A percentile compares a stretch with the other conserved stretches of the same genome.
These are phyloP conservation scores for Wickerhamomyces sp. DNA, from an alignment of 1,139 yeast species.

Conservation along the genomic window DNA sequence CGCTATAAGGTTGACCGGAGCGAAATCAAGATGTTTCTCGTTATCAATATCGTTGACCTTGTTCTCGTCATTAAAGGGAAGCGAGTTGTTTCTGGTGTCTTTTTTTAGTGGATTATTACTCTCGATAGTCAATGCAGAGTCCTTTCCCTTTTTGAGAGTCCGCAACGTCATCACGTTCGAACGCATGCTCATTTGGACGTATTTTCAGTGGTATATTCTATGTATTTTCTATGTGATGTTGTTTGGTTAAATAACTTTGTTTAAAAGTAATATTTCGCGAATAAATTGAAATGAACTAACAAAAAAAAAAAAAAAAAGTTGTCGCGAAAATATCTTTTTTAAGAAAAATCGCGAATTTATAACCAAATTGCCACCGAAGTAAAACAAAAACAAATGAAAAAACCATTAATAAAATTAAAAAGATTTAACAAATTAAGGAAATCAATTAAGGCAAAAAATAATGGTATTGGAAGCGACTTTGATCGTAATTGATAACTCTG, in stretches of 20 bases:
- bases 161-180: constrained; percentile 24
- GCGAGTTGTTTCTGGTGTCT: not conserved
- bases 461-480: constrained; percentile 97
- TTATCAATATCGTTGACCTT: not conserved
- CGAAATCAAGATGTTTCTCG: constrained; percentile 3
- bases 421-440: not conserved
- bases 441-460: constrained; percentile 10
- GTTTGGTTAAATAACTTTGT: not conserved
- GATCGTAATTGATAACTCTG: constrained; percentile 93
- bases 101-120: constrained; percentile 9
- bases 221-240: too few relatives aligned
- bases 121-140: constrained; percentile 19
- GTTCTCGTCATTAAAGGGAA: not conserved
- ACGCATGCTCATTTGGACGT: constrained; percentile 16
- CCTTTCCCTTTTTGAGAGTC: constrained; percentile 18
- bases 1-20: constrained; percentile 39
- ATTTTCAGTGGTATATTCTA: not conserved
- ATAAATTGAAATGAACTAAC: too few relatives aligned
- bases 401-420: not conserved
- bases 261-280: too few relatives aligned
- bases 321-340: too few relatives aligned
- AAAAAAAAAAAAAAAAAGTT: too few relatives aligned
- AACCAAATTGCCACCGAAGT: constrained; percentile 7
- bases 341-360: too few relatives aligned
- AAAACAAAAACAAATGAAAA: not conserved